Evolutionary conservation across 768 basidiomycete genomes (phyloP), one percentile per base, ranked within the genome.

Genomic region (Hypsizygus marmoreus): DNA sequence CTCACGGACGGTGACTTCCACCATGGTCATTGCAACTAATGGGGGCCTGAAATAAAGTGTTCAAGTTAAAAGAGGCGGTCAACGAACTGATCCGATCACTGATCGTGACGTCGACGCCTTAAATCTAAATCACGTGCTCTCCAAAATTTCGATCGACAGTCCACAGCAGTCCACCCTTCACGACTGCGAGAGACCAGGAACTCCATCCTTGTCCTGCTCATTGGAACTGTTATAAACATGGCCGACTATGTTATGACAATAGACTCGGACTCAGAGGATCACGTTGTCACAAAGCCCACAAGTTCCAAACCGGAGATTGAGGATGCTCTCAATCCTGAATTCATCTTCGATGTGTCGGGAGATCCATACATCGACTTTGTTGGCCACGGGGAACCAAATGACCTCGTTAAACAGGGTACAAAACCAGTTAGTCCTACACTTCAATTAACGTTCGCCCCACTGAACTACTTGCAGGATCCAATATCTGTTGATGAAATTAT

Each of bases 401-500:
- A 86, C 58, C 56, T 79, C 26, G 81, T 86, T 23, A 80, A 81
- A 67, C 76, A 73, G 33, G 79, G 83, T 32, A 74, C 70, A 43
- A 87, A 79, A 65, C 81, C 79, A 20, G 86, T 88, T 61, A 48
- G 75, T 67, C 53, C 28, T 37, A 47, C 39, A 20, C 23, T 14
- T n/a, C 10, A 33, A 40, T 26, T 30, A 34, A 29, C n/a, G n/a
- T n/a, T n/a, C n/a, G n/a, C n/a, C n/a, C n/a, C 38, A 40, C 41
- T 50, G 28, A 50, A 43, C 41, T 25, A 20, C 13, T 36, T 55
- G 4, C 51, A 91, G 86, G 70, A 79, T 61, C 84, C 85, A n/a
- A 81, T 95, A 42, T 91, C 86, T 34, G 85, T 97, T 8, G 88
- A 95, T 63, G 91, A 95, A 58, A 95, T 97, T 49, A 95, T 97